phyloP scores from a whole-genome alignment of 1,284 basidiomycete species.

The Ganoderma sp. region DNA sequence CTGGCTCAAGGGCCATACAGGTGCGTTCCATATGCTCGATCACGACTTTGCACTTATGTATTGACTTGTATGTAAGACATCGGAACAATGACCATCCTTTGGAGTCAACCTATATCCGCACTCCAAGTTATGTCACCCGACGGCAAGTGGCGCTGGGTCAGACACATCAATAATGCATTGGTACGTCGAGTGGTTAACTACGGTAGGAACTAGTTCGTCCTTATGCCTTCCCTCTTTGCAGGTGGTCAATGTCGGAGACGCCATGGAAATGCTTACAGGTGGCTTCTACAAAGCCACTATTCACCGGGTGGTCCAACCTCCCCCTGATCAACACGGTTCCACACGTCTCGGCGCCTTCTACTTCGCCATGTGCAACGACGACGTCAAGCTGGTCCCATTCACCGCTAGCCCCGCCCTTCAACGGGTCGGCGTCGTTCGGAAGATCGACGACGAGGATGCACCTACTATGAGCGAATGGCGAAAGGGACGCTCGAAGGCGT shows the following conservation, averaged over 20 bases:
- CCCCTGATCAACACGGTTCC: slow-evolving; percentile 52
- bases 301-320: slow-evolving; percentile 55
- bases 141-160: slow-evolving; percentile 63
- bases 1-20: slow-evolving; percentile 56
- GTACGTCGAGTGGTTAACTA: slow-evolving; percentile 39
- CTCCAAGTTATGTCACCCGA: slow-evolving; percentile 61
- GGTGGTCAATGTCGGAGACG: slow-evolving; percentile 42
- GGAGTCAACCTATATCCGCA: slow-evolving; percentile 62
- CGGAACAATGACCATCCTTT: slow-evolving; percentile 59
- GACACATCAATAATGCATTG: slow-evolving; percentile 62
- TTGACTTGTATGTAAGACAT: slow-evolving; percentile 47
- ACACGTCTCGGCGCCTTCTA: slow-evolving; percentile 52
- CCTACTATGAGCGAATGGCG: slow-evolving; percentile 50
- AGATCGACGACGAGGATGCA: slow-evolving; percentile 42
- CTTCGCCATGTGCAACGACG: slow-evolving; percentile 45
- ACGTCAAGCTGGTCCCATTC: slow-evolving; percentile 39
- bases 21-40: background rate
- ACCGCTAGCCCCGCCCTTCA: slow-evolving; percentile 42
- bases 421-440: slow-evolving; percentile 40
- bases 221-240: slow-evolving; percentile 34
- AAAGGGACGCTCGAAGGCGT: slow-evolving; percentile 46
- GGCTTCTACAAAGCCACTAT: slow-evolving; percentile 51
- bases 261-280: slow-evolving; percentile 51
- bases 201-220: slow-evolving; percentile 30
- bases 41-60: background rate